A percentile compares a stretch with the other conserved stretches of the same genome.
Conservation (phyloP, 169 alveolate genomes). For the Eimeria maxima region DNA sequence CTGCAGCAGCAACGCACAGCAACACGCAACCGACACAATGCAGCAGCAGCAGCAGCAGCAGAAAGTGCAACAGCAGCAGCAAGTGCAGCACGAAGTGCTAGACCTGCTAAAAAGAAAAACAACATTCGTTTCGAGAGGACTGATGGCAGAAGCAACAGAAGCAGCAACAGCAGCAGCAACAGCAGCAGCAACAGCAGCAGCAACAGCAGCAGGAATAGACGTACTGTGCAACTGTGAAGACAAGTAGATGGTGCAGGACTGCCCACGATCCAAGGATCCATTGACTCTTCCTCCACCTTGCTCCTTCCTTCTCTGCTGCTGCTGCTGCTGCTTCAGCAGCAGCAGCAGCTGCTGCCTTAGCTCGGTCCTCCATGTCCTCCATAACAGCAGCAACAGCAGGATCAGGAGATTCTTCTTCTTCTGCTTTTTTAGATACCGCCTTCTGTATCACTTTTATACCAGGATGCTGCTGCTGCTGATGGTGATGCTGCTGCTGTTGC, state of each 20-base stretch:
- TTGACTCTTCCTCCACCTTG: not conserved
- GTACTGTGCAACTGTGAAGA: not conserved
- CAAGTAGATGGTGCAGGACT: slow-evolving; percentile 8
- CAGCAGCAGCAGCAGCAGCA: no score
- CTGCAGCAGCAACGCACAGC: slow-evolving; percentile 19
- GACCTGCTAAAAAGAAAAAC: no score
- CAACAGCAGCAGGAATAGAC: slow-evolving; percentile 31
- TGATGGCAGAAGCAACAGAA: slow-evolving; percentile 2
- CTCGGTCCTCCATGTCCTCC: not conserved
- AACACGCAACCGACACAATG: not conserved
- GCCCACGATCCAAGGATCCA: slow-evolving; percentile 33
- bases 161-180: slow-evolving; percentile 17
- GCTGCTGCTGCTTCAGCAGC: no score
- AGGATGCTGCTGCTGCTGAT: not conserved
- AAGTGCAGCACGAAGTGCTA: not conserved
- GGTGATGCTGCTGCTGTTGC: not conserved
- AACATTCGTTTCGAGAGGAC: not conserved
- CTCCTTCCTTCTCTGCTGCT: not conserved
- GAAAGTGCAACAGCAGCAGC: not conserved
- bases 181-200: slow-evolving; percentile 27
- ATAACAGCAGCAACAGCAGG: not conserved
- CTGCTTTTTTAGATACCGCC: not conserved
- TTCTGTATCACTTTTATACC: not conserved
- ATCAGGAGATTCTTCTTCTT: not conserved
- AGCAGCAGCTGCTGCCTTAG: no score